phyloP scores from a whole-genome alignment of 1,284 basidiomycete species.

The Microbotryum scabiosae region DNA sequence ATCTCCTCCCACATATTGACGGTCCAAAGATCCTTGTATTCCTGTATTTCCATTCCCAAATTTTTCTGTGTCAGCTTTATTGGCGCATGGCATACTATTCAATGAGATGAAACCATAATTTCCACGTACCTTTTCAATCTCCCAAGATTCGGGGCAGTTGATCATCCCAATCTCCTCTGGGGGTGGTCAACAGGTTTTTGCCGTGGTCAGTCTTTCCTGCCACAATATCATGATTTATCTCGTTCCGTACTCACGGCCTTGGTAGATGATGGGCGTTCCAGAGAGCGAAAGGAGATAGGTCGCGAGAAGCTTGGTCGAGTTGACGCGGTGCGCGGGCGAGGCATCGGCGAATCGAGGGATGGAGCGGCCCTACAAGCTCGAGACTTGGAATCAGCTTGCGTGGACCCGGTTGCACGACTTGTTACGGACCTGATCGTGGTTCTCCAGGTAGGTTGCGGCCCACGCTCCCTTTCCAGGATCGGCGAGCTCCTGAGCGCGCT shows the following conservation, averaged over 20 bases:
- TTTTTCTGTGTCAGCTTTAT: no score
- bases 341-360: slow-evolving; percentile 61
- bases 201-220: no score
- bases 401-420: no score
- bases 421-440: slow-evolving; percentile 50
- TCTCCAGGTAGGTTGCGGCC: slow-evolving; percentile 42
- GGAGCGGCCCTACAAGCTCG: neutral
- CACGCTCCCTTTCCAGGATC: slow-evolving; percentile 9
- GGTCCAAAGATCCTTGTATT: slow-evolving; percentile 25
- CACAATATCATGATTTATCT: no score
- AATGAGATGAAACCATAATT: no score
- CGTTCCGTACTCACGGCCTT: slow-evolving; percentile 43
- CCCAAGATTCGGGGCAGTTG: slow-evolving; percentile 60
- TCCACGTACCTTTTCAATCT: slow-evolving; percentile 45
- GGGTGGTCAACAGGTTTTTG: no score
- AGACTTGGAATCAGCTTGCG: no score
- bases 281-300: slow-evolving; percentile 54
- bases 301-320: slow-evolving; percentile 57
- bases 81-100: no score
- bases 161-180: slow-evolving; percentile 56
- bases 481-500: slow-evolving; percentile 50
- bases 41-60: no score
- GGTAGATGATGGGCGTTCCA: slow-evolving; percentile 63
- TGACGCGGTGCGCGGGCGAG: slow-evolving; percentile 48
- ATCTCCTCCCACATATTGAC: slow-evolving; percentile 31